A percentile compares a stretch with the other conserved stretches of the same genome.
These are phyloP conservation scores for Candida pseudoviswanathii DNA, from an alignment of 1,139 yeast species.

Conservation along the genomic window DNA sequence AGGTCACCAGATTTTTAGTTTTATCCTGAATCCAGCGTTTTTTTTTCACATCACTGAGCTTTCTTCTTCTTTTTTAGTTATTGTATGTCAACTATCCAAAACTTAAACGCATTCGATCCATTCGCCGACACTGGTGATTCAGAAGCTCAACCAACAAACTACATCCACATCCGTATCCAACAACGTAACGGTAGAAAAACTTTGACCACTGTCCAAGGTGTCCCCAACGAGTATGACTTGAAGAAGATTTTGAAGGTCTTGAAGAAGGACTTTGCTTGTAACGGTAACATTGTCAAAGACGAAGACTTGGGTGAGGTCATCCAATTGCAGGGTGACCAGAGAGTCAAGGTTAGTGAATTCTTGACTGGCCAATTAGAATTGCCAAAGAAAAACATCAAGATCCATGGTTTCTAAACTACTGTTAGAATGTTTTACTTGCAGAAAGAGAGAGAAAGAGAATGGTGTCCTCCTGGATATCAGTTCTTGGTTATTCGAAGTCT, in stretches of 20 bases:
- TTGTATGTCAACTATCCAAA: conserved; percentile 88
- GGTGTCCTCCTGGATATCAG: neutral
- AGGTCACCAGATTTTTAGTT: neutral
- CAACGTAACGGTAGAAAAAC: conserved; percentile 99
- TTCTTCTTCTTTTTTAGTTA: conserved; percentile 6
- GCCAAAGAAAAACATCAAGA: conserved; percentile 95
- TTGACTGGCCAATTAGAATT: conserved; percentile 84
- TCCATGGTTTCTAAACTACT: conserved; percentile 81
- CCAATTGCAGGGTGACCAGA: conserved; percentile 98
- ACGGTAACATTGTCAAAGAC: conserved; percentile 97
- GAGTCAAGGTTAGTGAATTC: conserved; percentile 94
- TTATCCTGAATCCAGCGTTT: neutral
- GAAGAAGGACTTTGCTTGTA: conserved; percentile 98
- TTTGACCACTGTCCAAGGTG: conserved; percentile 96
- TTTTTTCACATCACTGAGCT: neutral
- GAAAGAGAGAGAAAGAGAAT: neutral
- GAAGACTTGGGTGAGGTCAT: conserved; percentile 95
- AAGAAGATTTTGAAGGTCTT: conserved; percentile 91
- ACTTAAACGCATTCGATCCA: conserved; percentile 97
- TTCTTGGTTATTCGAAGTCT: neutral
- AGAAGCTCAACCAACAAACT: conserved; percentile 93
- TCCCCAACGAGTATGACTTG: conserved; percentile 92
- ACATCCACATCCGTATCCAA: conserved; percentile 98
- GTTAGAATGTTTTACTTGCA: neutral
- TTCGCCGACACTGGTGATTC: conserved; percentile 99